Evolutionary conservation across 257 asterid species (phyloP).

Genomic region (Salvia miltiorrhiza): DNA sequence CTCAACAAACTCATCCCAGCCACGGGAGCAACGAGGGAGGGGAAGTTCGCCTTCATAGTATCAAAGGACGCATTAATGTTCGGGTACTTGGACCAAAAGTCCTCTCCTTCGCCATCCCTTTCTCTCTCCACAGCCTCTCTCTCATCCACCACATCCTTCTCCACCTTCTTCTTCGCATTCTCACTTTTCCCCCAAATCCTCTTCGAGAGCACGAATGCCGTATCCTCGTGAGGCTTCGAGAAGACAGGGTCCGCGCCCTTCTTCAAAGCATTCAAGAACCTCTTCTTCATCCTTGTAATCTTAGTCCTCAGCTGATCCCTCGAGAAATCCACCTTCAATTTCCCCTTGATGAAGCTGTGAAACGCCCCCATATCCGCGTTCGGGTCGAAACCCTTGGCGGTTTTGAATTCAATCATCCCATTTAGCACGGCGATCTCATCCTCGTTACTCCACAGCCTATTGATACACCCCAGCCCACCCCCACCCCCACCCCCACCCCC

Average conservation of each 20-base stretch:
- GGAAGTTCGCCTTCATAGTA: background rate
- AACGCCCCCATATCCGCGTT: too few species aligned
- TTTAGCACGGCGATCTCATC: too few species aligned
- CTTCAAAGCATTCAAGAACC: too few species aligned
- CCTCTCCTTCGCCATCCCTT: conserved; percentile 20
- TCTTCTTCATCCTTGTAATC: too few species aligned
- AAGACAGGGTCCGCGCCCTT: conserved; percentile 37
- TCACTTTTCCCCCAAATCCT: conserved; percentile 44
- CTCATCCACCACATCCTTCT: background rate
- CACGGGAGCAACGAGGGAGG: conserved; percentile 15
- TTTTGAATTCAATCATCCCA: too few species aligned
- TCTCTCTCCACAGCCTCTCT: conserved; percentile 4
- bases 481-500: too few species aligned
- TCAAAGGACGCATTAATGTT: conserved; percentile 30
- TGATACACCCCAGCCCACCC: too few species aligned
- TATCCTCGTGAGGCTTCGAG: conserved; percentile 40
- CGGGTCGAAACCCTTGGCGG: too few species aligned
- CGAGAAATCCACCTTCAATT: too few species aligned
- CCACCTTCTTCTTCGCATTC: conserved; percentile 7
- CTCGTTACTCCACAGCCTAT: too few species aligned
- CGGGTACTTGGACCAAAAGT: conserved; percentile 38
- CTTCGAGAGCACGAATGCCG: conserved; percentile 38
- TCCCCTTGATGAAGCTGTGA: too few species aligned
- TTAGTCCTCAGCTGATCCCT: too few species aligned
- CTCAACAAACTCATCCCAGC: conserved; percentile 12